Base-by-base conservation (phyloP, 805 yeast genomes). In the Komagataella ulmi region DNA sequence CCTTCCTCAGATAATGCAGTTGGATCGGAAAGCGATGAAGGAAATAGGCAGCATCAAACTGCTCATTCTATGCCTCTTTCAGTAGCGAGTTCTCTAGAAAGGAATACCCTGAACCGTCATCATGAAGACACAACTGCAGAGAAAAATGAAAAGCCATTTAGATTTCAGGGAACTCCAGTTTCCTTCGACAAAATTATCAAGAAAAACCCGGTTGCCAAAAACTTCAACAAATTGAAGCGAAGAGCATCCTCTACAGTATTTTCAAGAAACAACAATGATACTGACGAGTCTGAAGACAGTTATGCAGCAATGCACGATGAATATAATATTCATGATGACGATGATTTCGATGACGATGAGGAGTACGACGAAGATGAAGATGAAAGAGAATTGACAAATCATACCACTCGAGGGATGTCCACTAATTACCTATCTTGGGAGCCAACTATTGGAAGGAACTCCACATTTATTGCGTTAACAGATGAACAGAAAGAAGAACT, bases 361-460 rank as follows among this genome's bases (percentile, higher is more conserved):
- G 57, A 51, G 50, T 47, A 49, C 49, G 43, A 55, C 17, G 57
- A 56, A n/a, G 55, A 56, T 48, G 61, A 59, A 21, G 67, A 64
- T 7, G 73, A 69, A 50, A 66, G 63, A n/a, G 70, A 64, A 18
- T 52, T 61, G 10, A 53, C 57, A 6, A 60, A 58, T 24, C 62
- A 61, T 50, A 59, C 65, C 3, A 36, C 53, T 23, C 45, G 51
- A 6, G 21, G 54, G 52, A 72, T 75, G 74, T 77, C 81, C 30
- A 69, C 82, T 0, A 79, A 77, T 53, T 93, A 90, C 59, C 69
- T 91, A 21, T 89, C 97, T 0, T 89, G 95, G 88, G 77, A 76
- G 36, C 97, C 98, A 2, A 86, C 93, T 0, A 76, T 93, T 43
- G 98, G 97, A 8, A 77, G 97, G 65, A 93, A 93, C 65, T 91